Base-by-base conservation (phyloP, 2,329 filamentous ascomycete genomes). In the Colletotrichum zoysiae region DNA sequence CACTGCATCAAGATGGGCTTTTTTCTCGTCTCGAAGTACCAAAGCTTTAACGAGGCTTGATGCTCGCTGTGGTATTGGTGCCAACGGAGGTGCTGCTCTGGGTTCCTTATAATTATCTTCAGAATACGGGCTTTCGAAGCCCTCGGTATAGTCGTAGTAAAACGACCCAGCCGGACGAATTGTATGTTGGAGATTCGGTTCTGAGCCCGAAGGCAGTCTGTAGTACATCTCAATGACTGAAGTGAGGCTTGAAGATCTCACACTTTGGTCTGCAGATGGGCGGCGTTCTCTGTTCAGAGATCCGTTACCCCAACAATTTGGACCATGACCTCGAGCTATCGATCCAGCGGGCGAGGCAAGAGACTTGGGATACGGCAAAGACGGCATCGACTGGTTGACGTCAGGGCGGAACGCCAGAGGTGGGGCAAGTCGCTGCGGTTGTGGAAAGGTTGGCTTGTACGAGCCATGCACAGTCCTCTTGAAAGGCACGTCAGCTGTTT, bases 91-190 rank as follows among this genome's bases (percentile, higher is more conserved):
- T n/a, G 65, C 65, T 16, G 71, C 26, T 30, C 61, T 73, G 23
- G 35, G 30, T 8, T n/a, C 23, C 20, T 11, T 35, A 12, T 16
- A 11, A 48, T 30, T 20, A 60, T 33, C 60, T 8, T 61, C 75
- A 40, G 76, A 70, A 26, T 72, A 67, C 23, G 76, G 77, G 56
- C 76, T 79, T 23, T 86, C 84, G 63, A 88, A 88, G 3, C 82
- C 84, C 74, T 88, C 86, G 23, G 81, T 85, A 75, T 88, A 88
- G 75, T 88, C 86, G 73, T 88, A 88, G 75, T 87, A 88, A 50
- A 84, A 81, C 55, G 84, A 80, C 70, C 81, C 76, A 46, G 75
- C 67, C 57, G 79, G 74, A 67, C 78, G 80, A n/a, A 79, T 71
- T 40, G 76, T 70, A 46, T 76, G 78, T 5, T 75, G 77, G 44